phyloP scores from a whole-genome alignment of 2,329 filamentous ascomycete genomes.

The Bipolaris oryzae region DNA sequence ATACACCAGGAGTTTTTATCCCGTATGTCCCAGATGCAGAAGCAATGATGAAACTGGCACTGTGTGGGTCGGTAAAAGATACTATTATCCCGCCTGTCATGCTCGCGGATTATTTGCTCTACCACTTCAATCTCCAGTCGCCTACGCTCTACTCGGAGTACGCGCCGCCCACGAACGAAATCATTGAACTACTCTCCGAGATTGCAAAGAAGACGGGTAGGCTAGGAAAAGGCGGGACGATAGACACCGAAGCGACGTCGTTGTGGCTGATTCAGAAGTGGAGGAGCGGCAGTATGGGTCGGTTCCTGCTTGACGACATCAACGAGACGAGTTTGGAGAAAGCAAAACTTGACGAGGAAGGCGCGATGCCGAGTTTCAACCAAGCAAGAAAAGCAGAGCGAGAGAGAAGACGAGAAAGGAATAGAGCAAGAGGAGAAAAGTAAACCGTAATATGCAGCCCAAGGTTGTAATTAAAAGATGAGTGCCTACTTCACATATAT shows the following conservation, averaged over 20 bases:
- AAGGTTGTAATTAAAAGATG: no score
- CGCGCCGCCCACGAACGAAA: constrained; percentile 83
- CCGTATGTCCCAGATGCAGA: constrained; percentile 86
- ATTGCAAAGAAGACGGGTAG: constrained; percentile 78
- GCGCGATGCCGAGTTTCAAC: constrained; percentile 63
- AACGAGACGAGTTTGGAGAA: constrained; percentile 64
- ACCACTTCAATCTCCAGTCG: constrained; percentile 73
- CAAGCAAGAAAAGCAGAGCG: constrained; percentile 73
- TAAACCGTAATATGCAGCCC: background rate
- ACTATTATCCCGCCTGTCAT: constrained; percentile 78
- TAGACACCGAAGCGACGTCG: constrained; percentile 74
- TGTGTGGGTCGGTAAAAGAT: constrained; percentile 90
- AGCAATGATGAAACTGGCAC: constrained; percentile 91
- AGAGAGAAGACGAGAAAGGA: constrained; percentile 51
- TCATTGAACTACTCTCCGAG: constrained; percentile 71
- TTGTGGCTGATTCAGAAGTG: constrained; percentile 82
- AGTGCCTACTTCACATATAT: no score
- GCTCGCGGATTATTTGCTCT: constrained; percentile 89
- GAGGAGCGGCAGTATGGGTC: constrained; percentile 76
- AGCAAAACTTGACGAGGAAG: constrained; percentile 54
- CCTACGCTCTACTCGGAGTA: constrained; percentile 68
- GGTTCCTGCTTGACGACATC: constrained; percentile 80
- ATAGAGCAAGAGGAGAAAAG: constrained; percentile 30
- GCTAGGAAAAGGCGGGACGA: constrained; percentile 72
- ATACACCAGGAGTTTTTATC: constrained; percentile 94